phyloP scores from a whole-genome alignment of 2,329 filamentous ascomycete species.

The Phyllosticta citriasiana region DNA sequence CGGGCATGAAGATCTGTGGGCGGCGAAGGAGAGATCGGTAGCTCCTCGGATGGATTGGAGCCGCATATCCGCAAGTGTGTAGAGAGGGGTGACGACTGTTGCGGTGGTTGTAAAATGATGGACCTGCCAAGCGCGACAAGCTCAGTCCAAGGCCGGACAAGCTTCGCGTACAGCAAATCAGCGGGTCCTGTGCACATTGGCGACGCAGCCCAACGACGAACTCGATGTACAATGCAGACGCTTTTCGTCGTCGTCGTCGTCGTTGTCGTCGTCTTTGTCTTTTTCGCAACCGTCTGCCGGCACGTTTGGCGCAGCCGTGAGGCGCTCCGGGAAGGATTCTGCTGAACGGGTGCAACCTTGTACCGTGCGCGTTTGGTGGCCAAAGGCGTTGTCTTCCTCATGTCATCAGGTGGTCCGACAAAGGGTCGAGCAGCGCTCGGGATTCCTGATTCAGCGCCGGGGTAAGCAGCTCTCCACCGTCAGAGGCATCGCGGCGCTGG shows the following conservation, averaged over 20 bases:
- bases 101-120: not conserved
- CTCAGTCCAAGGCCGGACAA: not conserved
- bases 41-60: not conserved
- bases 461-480: conserved; percentile 2
- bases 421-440: not conserved
- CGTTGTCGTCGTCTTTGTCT: not conserved
- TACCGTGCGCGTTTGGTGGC: not conserved
- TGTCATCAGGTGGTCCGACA: not conserved
- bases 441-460: not conserved
- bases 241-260: not conserved
- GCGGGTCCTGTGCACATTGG: not conserved
- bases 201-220: not conserved
- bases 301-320: not conserved
- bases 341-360: not conserved
- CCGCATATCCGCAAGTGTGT: not conserved
- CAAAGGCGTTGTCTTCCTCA: not conserved
- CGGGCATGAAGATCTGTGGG: not conserved
- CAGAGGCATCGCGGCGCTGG: not conserved
- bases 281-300: no score
- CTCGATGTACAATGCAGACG: no score
- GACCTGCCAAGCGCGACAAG: not conserved
- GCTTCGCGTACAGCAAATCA: not conserved
- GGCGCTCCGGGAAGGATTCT: not conserved
- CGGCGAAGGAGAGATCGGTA: not conserved
- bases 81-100: not conserved